Evolutionary conservation across 495 filamentous ascomycete species (phyloP).

Genomic region (Lasiosphaeria ovina): DNA sequence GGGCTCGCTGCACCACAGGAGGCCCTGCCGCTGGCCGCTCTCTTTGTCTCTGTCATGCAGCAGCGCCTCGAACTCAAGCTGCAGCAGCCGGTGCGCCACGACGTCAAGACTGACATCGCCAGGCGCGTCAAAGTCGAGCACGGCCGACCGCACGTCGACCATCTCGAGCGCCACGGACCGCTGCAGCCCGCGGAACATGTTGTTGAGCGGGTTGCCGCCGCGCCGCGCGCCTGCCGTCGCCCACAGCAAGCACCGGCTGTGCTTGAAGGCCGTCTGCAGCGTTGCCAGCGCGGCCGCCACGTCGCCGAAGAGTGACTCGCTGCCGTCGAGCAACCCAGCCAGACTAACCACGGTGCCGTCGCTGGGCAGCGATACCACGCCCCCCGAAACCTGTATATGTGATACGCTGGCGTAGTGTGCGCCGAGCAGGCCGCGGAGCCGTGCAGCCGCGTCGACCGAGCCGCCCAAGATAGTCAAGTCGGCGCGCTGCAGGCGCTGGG

Average conservation of each 20-base stretch:
- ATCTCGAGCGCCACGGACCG: constrained; percentile 5
- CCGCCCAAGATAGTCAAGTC: constrained; percentile 22
- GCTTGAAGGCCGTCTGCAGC: constrained; percentile 3
- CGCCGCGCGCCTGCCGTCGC: constrained; percentile 2
- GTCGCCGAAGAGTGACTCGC: constrained; percentile 3
- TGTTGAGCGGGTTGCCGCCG: constrained; percentile 4
- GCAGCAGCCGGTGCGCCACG: constrained; percentile 3
- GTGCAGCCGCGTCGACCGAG: not conserved
- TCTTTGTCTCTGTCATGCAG: too few species aligned
- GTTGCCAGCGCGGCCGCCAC: constrained; percentile 3
- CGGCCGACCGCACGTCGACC: constrained; percentile 1
- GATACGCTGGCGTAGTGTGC: not conserved
- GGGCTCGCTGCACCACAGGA: too few species aligned
- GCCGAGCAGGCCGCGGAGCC: not conserved
- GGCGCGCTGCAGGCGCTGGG: not conserved
- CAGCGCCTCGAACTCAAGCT: not conserved
- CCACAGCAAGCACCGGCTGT: constrained; percentile 10
- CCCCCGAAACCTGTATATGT: too few species aligned
- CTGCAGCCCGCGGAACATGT: constrained; percentile 14
- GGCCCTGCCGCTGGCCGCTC: too few species aligned
- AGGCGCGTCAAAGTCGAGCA: constrained; percentile 4
- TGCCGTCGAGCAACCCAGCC: not conserved
- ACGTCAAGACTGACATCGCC: not conserved
- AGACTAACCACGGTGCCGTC: constrained; percentile 8
- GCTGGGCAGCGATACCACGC: not conserved